These are phyloP conservation scores for Trichoderma atrobrunneum DNA, from an alignment of 2,329 filamentous ascomycete genomes.

Conservation along the genomic window DNA sequence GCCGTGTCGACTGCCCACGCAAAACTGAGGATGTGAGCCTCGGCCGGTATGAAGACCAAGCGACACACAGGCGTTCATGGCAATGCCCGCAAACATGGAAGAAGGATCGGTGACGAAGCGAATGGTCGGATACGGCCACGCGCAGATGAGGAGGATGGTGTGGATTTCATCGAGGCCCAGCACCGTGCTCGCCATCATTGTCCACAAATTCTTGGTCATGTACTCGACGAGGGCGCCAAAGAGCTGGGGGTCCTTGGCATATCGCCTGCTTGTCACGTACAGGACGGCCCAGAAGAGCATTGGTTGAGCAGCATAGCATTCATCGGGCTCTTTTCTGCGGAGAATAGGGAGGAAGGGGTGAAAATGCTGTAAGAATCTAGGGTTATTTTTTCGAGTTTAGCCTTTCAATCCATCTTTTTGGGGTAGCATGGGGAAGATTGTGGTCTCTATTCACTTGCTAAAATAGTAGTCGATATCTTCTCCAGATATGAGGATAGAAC, in stretches of 20 bases:
- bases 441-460: conserved; percentile 39
- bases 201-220: conserved; percentile 46
- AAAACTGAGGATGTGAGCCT: conserved; percentile 49
- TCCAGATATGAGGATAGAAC: conserved; percentile 47
- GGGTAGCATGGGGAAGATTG: no score
- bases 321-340: conserved; percentile 48
- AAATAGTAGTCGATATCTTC: conserved; percentile 57
- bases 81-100: conserved; percentile 45
- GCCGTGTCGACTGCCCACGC: conserved; percentile 42
- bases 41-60: conserved; percentile 53
- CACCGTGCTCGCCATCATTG: conserved; percentile 41
- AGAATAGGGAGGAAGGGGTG: conserved; percentile 54
- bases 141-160: conserved; percentile 49
- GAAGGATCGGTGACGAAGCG: conserved; percentile 52
- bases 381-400: neutral
- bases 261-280: conserved; percentile 48
- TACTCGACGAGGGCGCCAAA: conserved; percentile 47
- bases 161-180: conserved; percentile 50
- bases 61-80: conserved; percentile 47
- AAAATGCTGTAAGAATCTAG: conserved; percentile 50
- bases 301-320: conserved; percentile 46
- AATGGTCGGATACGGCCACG: conserved; percentile 51
- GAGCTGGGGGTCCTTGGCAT: conserved; percentile 42
- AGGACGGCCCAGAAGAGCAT: conserved; percentile 57
- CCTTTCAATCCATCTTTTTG: neutral